phyloP scores from a whole-genome alignment of 495 filamentous ascomycete genomes.

The Aspergillus nanangensis region DNA sequence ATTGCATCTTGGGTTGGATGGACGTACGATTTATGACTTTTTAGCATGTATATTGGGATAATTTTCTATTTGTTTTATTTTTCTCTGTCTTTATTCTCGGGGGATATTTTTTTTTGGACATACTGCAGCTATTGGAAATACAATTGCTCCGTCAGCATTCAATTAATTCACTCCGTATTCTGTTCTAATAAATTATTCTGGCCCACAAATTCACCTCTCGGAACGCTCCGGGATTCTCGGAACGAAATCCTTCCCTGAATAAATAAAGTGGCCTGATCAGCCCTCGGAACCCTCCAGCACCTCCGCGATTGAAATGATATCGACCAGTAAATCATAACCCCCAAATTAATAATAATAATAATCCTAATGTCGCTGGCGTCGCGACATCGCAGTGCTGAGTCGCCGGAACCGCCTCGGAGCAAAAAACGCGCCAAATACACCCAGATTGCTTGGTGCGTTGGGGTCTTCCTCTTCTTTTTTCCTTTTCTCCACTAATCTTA shows the following conservation, averaged over 20 bases:
- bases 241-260: no score
- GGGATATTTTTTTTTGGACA: neutral
- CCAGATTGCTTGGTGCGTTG: slow-evolving; percentile 31
- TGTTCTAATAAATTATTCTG: neutral
- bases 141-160: neutral
- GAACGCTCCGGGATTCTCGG: neutral
- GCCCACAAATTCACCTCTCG: neutral
- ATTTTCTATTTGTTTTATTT: neutral
- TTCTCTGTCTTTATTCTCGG: neutral
- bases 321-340: no score
- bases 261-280: neutral
- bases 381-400: slow-evolving; percentile 2
- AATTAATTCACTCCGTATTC: neutral
- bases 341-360: no score
- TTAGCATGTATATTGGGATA: slow-evolving; percentile 4
- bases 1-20: neutral
- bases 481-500: neutral
- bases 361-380: slow-evolving; percentile 2
- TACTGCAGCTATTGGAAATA: no score
- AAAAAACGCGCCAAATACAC: slow-evolving; percentile 38
- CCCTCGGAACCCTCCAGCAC: neutral
- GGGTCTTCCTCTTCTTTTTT: no score
- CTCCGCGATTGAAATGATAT: neutral
- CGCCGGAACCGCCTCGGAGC: slow-evolving; percentile 19
- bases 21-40: slow-evolving; percentile 7